These are phyloP conservation scores for Clavispora fructus DNA, from an alignment of 805 yeast genomes.

Conservation along the genomic window DNA sequence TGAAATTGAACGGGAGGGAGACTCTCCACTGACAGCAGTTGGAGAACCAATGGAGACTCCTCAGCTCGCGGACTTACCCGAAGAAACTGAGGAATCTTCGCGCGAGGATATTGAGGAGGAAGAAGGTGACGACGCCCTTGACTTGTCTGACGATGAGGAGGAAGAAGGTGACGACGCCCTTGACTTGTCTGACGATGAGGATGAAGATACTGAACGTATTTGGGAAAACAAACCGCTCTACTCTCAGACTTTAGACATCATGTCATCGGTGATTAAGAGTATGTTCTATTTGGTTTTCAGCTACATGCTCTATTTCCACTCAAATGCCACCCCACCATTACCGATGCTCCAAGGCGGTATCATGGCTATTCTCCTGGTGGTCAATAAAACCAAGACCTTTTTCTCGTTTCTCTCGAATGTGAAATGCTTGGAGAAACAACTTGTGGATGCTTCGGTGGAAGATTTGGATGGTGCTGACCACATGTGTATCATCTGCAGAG, in stretches of 20 bases:
- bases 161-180: conserved; percentile 21
- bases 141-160: conserved; percentile 21
- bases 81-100: background rate
- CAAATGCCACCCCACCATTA: conserved; percentile 29
- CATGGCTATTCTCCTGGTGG: conserved; percentile 33
- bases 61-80: background rate
- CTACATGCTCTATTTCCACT: conserved; percentile 30
- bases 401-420: conserved; percentile 50
- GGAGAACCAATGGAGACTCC: background rate
- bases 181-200: conserved; percentile 20
- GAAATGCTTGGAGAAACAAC: conserved; percentile 56
- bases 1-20: too few relatives aligned
- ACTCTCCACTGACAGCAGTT: too few relatives aligned
- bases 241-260: conserved; percentile 52
- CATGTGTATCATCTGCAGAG: conserved; percentile 85
- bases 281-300: conserved; percentile 26
- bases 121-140: conserved; percentile 3
- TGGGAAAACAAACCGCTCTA: conserved; percentile 71
- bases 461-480: conserved; percentile 57
- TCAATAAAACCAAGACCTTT: conserved; percentile 25
- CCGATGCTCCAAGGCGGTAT: conserved; percentile 40
- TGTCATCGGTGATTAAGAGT: conserved; percentile 37
- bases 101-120: conserved; percentile 1
- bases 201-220: conserved; percentile 46
- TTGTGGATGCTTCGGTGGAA: conserved; percentile 56